These are phyloP conservation scores for Phyllosticta paracitricarpa DNA, from an alignment of 2,329 filamentous ascomycete species.

Conservation along the genomic window DNA sequence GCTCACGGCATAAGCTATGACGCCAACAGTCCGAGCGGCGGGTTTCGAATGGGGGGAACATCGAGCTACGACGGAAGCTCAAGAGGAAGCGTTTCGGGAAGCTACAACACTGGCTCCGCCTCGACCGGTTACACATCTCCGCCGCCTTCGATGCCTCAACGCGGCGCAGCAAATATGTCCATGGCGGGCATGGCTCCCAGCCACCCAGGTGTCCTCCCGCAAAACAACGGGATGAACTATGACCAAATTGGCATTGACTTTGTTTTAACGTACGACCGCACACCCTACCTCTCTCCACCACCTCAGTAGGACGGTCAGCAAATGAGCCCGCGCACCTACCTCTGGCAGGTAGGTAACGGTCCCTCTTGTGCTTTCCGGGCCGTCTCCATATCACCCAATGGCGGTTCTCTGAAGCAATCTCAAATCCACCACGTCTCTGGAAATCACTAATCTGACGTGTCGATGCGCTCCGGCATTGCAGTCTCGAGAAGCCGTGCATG, in stretches of 20 bases:
- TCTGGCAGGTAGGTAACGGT: constrained; percentile 6
- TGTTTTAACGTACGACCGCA: constrained; percentile 76
- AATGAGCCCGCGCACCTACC: constrained; percentile 19
- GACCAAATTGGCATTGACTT: constrained; percentile 83
- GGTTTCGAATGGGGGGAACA: constrained; percentile 24
- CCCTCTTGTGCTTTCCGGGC: constrained; percentile 13
- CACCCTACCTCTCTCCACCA: constrained; percentile 57
- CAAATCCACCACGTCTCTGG: constrained; percentile 10
- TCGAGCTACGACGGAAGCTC: constrained; percentile 33
- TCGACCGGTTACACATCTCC: constrained; percentile 39
- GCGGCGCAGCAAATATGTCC: neutral
- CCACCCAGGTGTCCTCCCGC: constrained; percentile 13
- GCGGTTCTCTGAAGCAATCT: constrained; percentile 13
- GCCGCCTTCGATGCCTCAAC: constrained; percentile 14
- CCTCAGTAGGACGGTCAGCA: constrained; percentile 32
- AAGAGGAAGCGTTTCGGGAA: constrained; percentile 51
- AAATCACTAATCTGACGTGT: constrained; percentile 9
- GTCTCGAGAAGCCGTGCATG: constrained; percentile 91
- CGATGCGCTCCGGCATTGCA: constrained; percentile 4
- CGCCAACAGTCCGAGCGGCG: constrained; percentile 27
- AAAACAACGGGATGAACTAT: constrained; percentile 50
- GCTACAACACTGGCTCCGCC: constrained; percentile 43
- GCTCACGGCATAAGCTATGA: constrained; percentile 51
- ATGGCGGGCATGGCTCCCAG: constrained; percentile 12
- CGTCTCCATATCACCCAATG: constrained; percentile 11